A percentile compares a stretch with the other conserved stretches of the same genome.
phyloP scores from a whole-genome alignment of 495 filamentous ascomycete species.

The Daldinia vernicosa region DNA sequence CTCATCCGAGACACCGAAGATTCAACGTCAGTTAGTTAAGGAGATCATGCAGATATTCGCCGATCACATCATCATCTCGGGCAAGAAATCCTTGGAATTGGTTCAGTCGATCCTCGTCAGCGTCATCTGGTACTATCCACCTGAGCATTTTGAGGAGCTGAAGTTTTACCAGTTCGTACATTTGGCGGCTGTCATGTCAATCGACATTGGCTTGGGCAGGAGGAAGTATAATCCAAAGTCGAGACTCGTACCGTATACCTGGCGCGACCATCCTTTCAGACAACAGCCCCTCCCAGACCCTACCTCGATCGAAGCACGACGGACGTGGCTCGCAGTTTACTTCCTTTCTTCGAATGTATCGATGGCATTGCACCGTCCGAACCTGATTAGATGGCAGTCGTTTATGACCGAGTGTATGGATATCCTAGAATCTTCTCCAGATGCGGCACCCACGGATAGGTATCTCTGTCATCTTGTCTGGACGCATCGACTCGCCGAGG shows the following conservation, averaged over 20 bases:
- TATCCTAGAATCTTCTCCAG: constrained; percentile 73
- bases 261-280: constrained; percentile 59
- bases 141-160: constrained; percentile 83
- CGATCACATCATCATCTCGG: constrained; percentile 75
- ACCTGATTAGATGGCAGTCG: constrained; percentile 79
- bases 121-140: constrained; percentile 83
- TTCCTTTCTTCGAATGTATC: constrained; percentile 76
- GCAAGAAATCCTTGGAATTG: constrained; percentile 86
- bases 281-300: constrained; percentile 64
- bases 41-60: constrained; percentile 79
- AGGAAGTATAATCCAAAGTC: constrained; percentile 55
- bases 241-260: constrained; percentile 51
- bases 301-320: constrained; percentile 73
- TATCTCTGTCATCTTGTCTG: constrained; percentile 78
- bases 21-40: constrained; percentile 69
- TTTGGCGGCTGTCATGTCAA: constrained; percentile 81
- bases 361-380: constrained; percentile 82
- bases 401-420: constrained; percentile 89
- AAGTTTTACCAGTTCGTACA: constrained; percentile 92
- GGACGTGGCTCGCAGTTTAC: constrained; percentile 85
- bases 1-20: constrained; percentile 64
- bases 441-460: constrained; percentile 76
- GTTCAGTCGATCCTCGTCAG: constrained; percentile 80
- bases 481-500: constrained; percentile 82
- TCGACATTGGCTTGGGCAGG: constrained; percentile 85